These are phyloP conservation scores for Cercospora sojina DNA, from an alignment of 2,329 filamentous ascomycete genomes.

Conservation along the genomic window DNA sequence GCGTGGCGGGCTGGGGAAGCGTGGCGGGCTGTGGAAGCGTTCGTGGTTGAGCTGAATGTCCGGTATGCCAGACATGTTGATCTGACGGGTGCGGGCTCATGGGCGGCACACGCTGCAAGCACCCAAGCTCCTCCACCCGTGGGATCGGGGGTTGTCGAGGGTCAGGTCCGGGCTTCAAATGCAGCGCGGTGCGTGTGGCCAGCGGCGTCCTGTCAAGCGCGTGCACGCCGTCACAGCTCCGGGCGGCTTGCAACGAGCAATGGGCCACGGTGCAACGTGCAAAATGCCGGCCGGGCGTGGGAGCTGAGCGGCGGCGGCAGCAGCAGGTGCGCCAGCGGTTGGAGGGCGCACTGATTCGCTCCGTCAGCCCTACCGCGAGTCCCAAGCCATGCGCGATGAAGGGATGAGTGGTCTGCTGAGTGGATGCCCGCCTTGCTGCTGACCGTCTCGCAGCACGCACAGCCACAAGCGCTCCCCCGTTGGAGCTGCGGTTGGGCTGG, in stretches of 20 bases:
- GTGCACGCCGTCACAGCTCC: neutral
- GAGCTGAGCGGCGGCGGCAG: constrained; percentile 18
- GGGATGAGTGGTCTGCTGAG: constrained; percentile 16
- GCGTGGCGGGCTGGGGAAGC: constrained; percentile 40
- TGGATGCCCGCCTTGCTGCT: constrained; percentile 7
- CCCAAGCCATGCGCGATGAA: constrained; percentile 22
- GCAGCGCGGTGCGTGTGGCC: neutral
- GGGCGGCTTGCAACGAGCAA: constrained; percentile 4
- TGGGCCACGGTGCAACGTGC: neutral
- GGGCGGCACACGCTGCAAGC: constrained; percentile 10
- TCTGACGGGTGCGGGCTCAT: constrained; percentile 17
- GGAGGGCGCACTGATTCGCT: constrained; percentile 22
- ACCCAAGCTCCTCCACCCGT: constrained; percentile 19
- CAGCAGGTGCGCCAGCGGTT: constrained; percentile 15
- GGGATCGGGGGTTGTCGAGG: neutral
- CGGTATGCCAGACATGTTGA: constrained; percentile 32
- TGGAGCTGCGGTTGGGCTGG: constrained; percentile 1
- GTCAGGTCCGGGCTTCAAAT: neutral
- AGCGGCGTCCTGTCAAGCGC: constrained; percentile 1
- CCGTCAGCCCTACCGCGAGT: constrained; percentile 23
- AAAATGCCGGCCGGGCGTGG: constrained; percentile 7
- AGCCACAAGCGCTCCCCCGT: constrained; percentile 13
- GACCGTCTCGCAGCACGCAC: constrained; percentile 7
- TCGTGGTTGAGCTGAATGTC: constrained; percentile 41
- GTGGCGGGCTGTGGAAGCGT: constrained; percentile 40